Conservation (phyloP, 176 grass and related monocot species). For the Sorghum bicolor region Sorghum_bicolor_NCBIv3 NC_012876.2:49513501-49514000, state of each 20-base stretch:
- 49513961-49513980: not conserved
- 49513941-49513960: not conserved
- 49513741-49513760: not conserved
- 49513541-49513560: not conserved
- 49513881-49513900: not conserved
- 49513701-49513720: not conserved
- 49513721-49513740: slow-evolving; percentile 1
- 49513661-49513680: not conserved
- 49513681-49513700: not conserved
- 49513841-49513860: not conserved
- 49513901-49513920: not conserved
- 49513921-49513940: not conserved
- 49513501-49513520: not conserved
- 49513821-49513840: not conserved
- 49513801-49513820: not conserved
- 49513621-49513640: not conserved
- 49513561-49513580: not conserved
- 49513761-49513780: not conserved
- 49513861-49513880: not conserved
- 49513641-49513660: not conserved
- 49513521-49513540: not conserved
- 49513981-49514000: slow-evolving; percentile 2
- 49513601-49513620: not conserved
- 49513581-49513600: not conserved
- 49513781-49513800: not conserved